These are phyloP conservation scores for Meira miltonrushii DNA, from an alignment of 1,284 basidiomycete genomes.

Conservation along the genomic window DNA sequence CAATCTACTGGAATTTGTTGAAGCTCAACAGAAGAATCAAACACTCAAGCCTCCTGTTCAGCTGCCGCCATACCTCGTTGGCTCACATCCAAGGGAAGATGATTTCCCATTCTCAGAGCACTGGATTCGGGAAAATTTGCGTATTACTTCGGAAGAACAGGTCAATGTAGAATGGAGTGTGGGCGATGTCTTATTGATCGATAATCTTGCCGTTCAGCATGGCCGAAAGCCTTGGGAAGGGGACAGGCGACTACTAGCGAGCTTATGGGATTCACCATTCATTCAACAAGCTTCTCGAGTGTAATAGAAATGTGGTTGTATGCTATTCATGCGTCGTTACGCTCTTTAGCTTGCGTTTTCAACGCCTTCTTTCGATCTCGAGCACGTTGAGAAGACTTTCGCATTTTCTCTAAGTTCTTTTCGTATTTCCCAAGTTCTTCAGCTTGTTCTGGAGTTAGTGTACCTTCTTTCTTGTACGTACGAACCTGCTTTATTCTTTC, in stretches of 20 bases:
- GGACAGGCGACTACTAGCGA: conserved; percentile 25
- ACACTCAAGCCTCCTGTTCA: neutral
- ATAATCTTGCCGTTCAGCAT: conserved; percentile 35
- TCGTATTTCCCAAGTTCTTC: too few relatives aligned
- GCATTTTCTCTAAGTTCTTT: too few relatives aligned
- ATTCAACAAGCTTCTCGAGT: conserved; percentile 12
- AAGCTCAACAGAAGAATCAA: conserved; percentile 1
- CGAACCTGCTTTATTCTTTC: too few relatives aligned
- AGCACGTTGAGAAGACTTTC: too few relatives aligned
- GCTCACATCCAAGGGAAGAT: neutral
- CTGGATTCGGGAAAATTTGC: conserved; percentile 20
- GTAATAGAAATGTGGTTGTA: neutral
- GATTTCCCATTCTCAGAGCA: conserved; percentile 20
- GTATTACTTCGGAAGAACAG: conserved; percentile 20
- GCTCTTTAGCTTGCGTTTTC: too few relatives aligned
- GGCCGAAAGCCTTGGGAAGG: conserved; percentile 27
- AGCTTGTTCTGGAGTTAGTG: too few relatives aligned
- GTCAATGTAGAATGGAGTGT: conserved; percentile 28
- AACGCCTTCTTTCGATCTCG: too few relatives aligned
- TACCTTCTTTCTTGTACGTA: too few relatives aligned
- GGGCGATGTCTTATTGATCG: conserved; percentile 28
- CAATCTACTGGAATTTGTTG: neutral
- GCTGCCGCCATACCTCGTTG: neutral
- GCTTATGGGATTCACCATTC: conserved; percentile 21
- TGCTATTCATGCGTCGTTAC: too few relatives aligned